A percentile compares a stretch with the other conserved stretches of the same genome.
These are phyloP conservation scores for Candolleomyces eurysporus DNA, from an alignment of 768 basidiomycete species.

Conservation along the genomic window DNA sequence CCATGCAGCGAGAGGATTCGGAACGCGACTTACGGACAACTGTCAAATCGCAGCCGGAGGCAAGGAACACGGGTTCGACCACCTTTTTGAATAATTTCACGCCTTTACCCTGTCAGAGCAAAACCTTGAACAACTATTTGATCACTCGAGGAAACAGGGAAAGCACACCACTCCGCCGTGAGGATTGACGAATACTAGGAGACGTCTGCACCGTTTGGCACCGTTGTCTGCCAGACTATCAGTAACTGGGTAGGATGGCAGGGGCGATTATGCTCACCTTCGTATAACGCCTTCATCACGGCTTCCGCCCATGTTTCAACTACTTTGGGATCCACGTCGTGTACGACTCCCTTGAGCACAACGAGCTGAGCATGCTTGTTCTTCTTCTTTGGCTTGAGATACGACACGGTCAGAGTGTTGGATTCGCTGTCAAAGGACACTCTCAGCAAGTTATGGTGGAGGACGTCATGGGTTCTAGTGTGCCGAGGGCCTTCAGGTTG, in stretches of 20 bases:
- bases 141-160: background rate
- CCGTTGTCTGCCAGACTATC: slow-evolving; percentile 33
- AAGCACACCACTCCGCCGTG: slow-evolving; percentile 68
- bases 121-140: background rate
- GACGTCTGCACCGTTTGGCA: slow-evolving; percentile 48
- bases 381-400: slow-evolving; percentile 43
- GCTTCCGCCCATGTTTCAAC: slow-evolving; percentile 49
- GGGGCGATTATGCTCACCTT: slow-evolving; percentile 39
- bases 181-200: slow-evolving; percentile 80
- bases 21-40: slow-evolving; percentile 50
- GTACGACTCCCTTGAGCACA: slow-evolving; percentile 34
- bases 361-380: slow-evolving; percentile 38
- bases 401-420: slow-evolving; percentile 45
- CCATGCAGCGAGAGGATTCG: background rate
- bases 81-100: slow-evolving; percentile 48
- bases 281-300: slow-evolving; percentile 59
- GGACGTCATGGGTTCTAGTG: slow-evolving; percentile 31
- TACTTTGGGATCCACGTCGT: slow-evolving; percentile 31
- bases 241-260: background rate
- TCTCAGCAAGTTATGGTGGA: slow-evolving; percentile 51
- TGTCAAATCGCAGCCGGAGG: slow-evolving; percentile 63
- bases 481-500: background rate
- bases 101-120: slow-evolving; percentile 55
- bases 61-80: slow-evolving; percentile 70
- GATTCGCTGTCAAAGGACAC: slow-evolving; percentile 37